These are phyloP conservation scores for Microsporum ferrugineum DNA, from an alignment of 2,329 filamentous ascomycete genomes.

Conservation along the genomic window DNA sequence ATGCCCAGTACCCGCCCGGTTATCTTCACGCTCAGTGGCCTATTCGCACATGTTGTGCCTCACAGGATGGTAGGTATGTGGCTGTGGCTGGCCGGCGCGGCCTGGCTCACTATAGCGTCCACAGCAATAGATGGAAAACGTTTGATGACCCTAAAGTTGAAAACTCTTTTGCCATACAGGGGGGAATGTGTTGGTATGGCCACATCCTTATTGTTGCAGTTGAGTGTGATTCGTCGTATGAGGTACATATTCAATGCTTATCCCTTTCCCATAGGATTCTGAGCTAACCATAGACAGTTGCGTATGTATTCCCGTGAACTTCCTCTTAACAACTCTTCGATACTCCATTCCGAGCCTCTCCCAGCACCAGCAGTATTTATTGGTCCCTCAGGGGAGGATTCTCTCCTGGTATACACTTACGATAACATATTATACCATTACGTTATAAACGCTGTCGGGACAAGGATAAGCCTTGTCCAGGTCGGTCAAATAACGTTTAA, in stretches of 20 bases:
- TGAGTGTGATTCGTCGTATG: constrained; percentile 70
- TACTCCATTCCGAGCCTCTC: constrained; percentile 66
- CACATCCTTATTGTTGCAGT: constrained; percentile 88
- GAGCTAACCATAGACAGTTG: constrained; percentile 38
- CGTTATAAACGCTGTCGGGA: constrained; percentile 61
- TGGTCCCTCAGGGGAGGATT: constrained; percentile 82
- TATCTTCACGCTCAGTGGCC: constrained; percentile 93
- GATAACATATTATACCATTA: constrained; percentile 95
- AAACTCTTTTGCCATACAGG: constrained; percentile 81
- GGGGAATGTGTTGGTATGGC: constrained; percentile 98
- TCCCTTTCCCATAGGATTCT: neutral
- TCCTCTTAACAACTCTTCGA: constrained; percentile 58
- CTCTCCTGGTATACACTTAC: constrained; percentile 89
- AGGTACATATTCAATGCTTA: constrained; percentile 37
- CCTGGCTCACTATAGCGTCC: constrained; percentile 88
- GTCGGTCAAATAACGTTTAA: constrained; percentile 98
- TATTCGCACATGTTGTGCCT: constrained; percentile 75
- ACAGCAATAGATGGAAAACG: constrained; percentile 89
- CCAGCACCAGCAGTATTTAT: constrained; percentile 82
- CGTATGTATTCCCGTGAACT: constrained; percentile 88
- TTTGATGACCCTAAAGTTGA: constrained; percentile 73
- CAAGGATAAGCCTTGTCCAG: constrained; percentile 68
- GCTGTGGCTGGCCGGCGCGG: constrained; percentile 91
- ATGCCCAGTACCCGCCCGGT: constrained; percentile 66
- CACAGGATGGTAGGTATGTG: constrained; percentile 83